These are phyloP conservation scores for Cryptococcus neoformans DNA, from an alignment of 1,284 basidiomycete genomes.

Conservation along the genomic window DNA sequence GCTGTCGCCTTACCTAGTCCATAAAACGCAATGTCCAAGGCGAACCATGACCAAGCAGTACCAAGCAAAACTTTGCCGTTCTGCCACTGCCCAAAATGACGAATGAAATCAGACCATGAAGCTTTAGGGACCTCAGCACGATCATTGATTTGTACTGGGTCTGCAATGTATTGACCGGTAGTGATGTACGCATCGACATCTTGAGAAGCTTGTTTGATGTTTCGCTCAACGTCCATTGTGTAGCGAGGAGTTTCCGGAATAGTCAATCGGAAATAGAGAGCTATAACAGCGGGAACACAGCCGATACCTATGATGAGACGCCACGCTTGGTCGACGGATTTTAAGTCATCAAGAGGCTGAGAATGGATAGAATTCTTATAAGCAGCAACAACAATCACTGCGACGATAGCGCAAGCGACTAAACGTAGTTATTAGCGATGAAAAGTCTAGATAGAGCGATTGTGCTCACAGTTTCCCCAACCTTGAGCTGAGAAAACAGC, in stretches of 20 bases:
- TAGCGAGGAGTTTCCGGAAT: conserved; percentile 64
- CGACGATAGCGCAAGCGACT: conserved; percentile 60
- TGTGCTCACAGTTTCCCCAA: conserved; percentile 51
- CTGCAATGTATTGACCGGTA: conserved; percentile 54
- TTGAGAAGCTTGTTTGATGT: conserved; percentile 65
- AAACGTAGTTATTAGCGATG: neutral
- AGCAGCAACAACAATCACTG: conserved; percentile 63
- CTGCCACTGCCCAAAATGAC: conserved; percentile 52
- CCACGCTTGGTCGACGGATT: conserved; percentile 53
- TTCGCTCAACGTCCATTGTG: conserved; percentile 86
- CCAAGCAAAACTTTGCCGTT: conserved; percentile 54
- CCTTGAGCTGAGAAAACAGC: conserved; percentile 55
- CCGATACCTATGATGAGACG: conserved; percentile 54
- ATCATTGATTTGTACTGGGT: conserved; percentile 59
- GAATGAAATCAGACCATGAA: conserved; percentile 60
- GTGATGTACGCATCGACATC: conserved; percentile 64
- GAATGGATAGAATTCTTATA: conserved; percentile 64
- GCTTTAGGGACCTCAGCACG: conserved; percentile 65
- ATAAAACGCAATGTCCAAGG: conserved; percentile 71
- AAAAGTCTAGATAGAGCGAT: neutral
- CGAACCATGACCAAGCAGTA: conserved; percentile 63
- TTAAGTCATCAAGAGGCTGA: conserved; percentile 47
- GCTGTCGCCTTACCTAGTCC: conserved; percentile 57
- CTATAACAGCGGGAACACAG: conserved; percentile 49
- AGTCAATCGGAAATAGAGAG: conserved; percentile 55